Evolutionary conservation across 2,329 filamentous ascomycete genomes (phyloP), one percentile per base, ranked within the genome.

Genomic region (Botryotinia calthae): DNA sequence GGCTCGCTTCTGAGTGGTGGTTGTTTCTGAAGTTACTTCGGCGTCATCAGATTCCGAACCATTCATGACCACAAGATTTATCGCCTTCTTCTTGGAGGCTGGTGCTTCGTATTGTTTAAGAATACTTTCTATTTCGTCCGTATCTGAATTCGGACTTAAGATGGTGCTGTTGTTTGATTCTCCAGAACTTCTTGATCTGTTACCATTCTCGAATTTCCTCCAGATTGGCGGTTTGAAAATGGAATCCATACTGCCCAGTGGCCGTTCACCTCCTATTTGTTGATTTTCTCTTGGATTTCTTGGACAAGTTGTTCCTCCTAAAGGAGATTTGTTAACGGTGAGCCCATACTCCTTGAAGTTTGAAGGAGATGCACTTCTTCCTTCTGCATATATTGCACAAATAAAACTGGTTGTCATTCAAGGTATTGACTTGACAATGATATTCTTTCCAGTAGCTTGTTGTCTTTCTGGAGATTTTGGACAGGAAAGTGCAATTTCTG

Each of bases 1-100:
- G n/a, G 71, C 64, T 72, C 65, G 65, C 71, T 54, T 70, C 42
- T 54, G 54, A 72, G 31, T 72, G 65, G 31, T 72, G 65, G 65
- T 31, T 65, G 8, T 7, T 65, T 71, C 37, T 46, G 42, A 42
- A 40, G 48, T 51, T 54, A 7, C 34, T 44, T 58, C 58, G 28
- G 68, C 68, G 58, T 65, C 63, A 37, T 65, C 63, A 25, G 42
- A 46, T 40, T 68, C 48, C 12, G 48, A 56, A 68, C 28, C n/a
- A 42, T 68, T 37, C 28, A 68, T 44, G 54, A 68, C 22, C 65
- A 68, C 65, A 68, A 44, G 34, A 56, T 58, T 56, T 5, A 20
- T 44, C 2, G 37, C 4, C 18, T 31, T 31, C 4, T 42, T 48
- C 48, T 42, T 62, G 6, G 22, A n/a, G 7, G 9, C 37, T 5